Base-by-base conservation (phyloP, 1,284 basidiomycete genomes). In the Ceratobasidium sp. region DNA sequence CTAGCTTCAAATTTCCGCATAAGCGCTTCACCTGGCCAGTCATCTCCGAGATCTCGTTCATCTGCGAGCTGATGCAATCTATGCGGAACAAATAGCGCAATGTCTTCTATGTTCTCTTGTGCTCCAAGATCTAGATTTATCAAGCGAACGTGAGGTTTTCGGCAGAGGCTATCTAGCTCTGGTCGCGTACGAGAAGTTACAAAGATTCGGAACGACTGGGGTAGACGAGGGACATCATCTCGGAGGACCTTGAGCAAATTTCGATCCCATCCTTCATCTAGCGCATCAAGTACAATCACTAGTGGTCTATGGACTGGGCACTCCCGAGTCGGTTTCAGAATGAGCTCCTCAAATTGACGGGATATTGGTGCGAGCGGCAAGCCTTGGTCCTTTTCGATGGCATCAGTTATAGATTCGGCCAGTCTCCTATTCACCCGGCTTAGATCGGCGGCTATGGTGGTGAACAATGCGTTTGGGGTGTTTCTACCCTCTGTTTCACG, bases 371-470 rank as follows among this genome's bases (percentile, higher is more conserved):
- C 57, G 38, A 15, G 17, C 5, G 57, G 26, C 15, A 73, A 40
- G 26, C 44, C 56, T 20, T 44, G 26, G 44, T 73, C 57, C 10
- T 26, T n/a, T n/a, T 59, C 20, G n/a, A 73, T 56, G 38, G 56
- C 42, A 7, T 17, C 52, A 17, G 40, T 10, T 4, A 73, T 62
- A 17, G 57, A 42, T 15, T 59, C 42, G 13, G 57, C 44, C 2
- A 73, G 40, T 1, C 12, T 13, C 12, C 6, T 2, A 44, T 62
- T 33, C 42, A 15, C 7, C 4, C 23, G 20, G n/a, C 38, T 33
- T 3, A 73, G 10, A 23, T 73, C 70, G 57, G 57, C 42, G 2
- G 57, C 70, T 9, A 73, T 73, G 7, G 20, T 73, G 50, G n/a
- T 62, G 5, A 46, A 42, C 10, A 73, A 12, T 2, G 12, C 38